Conservation (phyloP, 148 eudicot genomes). For the Vaccinium corymbosum region DNA sequence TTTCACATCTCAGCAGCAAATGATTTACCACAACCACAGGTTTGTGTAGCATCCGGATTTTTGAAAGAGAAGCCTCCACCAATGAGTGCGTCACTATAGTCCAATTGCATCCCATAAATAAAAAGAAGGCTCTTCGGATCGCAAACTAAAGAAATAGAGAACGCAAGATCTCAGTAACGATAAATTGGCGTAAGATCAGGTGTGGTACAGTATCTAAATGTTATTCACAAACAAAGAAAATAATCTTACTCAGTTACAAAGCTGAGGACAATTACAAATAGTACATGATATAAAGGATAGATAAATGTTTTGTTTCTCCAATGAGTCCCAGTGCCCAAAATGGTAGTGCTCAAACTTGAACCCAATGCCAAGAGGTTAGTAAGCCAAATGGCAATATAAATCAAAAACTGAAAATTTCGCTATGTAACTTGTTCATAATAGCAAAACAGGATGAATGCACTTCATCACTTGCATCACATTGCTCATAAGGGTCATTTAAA, state of each 20-base stretch:
- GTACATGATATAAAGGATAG: neutral
- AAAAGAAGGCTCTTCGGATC: constrained; percentile 98
- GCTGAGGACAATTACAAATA: neutral
- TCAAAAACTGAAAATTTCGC: neutral
- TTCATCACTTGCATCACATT: no score
- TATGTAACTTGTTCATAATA: no score
- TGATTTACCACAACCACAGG: constrained; percentile 97
- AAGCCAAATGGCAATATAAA: neutral
- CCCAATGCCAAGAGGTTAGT: neutral
- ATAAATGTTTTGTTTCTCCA: neutral
- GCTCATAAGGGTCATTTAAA: no score
- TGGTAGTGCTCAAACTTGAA: neutral
- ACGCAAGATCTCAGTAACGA: neutral
- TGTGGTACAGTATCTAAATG: neutral
- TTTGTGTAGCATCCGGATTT: constrained; percentile 91
- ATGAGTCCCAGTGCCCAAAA: neutral
- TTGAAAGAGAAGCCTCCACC: constrained; percentile 95
- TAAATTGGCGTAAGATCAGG: neutral
- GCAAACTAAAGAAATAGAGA: constrained; percentile 62
- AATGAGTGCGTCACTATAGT: constrained; percentile 91
- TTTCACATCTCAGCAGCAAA: constrained; percentile 67
- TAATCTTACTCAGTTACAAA: neutral
- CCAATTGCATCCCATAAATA: constrained; percentile 88
- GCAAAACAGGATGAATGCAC: no score
- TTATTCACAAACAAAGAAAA: neutral